phyloP scores from a whole-genome alignment of 2,329 filamentous ascomycete species.

The Cladosporium sp. region DNA sequence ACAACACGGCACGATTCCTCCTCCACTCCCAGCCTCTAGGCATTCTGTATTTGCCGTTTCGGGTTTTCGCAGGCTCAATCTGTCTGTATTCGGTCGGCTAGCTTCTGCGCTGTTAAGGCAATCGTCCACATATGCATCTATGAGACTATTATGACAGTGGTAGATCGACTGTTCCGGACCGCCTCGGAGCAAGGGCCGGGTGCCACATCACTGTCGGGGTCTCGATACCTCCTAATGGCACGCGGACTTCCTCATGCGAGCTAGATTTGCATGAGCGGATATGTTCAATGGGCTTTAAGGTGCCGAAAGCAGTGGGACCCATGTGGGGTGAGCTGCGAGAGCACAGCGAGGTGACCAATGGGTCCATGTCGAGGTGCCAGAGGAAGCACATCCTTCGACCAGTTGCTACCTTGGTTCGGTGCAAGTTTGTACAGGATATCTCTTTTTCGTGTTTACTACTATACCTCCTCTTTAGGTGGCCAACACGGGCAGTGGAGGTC shows the following conservation, averaged over 20 bases:
- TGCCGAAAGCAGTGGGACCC: not conserved
- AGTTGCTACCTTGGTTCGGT: not conserved
- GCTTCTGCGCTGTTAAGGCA: not conserved
- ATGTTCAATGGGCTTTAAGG: not conserved
- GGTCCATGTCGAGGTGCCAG: not conserved
- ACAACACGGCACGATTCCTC: not conserved
- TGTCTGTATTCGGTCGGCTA: not conserved
- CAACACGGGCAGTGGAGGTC: not conserved
- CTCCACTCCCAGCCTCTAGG: not conserved
- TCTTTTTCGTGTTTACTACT: not conserved
- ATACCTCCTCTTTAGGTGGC: not conserved
- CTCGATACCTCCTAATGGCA: not conserved
- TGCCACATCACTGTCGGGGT: not conserved
- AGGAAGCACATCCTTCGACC: not conserved
- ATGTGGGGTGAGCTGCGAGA: not conserved
- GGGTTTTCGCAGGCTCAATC: not conserved
- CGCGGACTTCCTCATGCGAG: no score
- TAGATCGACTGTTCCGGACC: not conserved
- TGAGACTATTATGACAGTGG: no score
- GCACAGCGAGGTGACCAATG: not conserved
- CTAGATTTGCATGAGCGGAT: not conserved
- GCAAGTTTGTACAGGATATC: not conserved
- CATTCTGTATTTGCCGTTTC: not conserved
- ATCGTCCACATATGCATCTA: not conserved
- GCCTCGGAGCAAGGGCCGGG: not conserved